Evolutionary conservation across 73 alveolate genomes (phyloP).

Genomic region (Paramecium tetraurelia): DNA sequence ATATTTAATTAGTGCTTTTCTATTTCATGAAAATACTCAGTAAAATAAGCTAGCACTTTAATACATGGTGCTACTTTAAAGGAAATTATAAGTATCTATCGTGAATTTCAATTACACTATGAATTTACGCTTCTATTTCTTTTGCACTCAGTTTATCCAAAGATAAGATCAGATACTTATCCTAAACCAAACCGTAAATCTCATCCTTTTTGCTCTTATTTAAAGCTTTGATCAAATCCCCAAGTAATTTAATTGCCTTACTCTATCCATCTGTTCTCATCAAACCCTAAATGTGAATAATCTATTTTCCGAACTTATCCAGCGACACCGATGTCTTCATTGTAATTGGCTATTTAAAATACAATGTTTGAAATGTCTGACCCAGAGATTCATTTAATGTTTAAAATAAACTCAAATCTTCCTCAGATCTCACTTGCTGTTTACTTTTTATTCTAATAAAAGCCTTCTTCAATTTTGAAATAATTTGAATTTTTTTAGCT

Average conservation of each 20-base stretch:
- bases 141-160: background rate
- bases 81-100: background rate
- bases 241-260: background rate
- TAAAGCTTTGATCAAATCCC: background rate
- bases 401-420: background rate
- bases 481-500: background rate
- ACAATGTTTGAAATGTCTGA: background rate
- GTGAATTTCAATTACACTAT: background rate
- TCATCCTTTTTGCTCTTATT: background rate
- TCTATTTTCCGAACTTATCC: background rate
- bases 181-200: background rate
- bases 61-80: background rate
- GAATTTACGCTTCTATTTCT: background rate
- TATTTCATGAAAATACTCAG: background rate
- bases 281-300: background rate
- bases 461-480: background rate
- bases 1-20: background rate
- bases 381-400: background rate
- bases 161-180: background rate
- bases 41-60: background rate
- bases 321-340: background rate
- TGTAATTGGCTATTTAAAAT: background rate
- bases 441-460: background rate
- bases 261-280: background rate
- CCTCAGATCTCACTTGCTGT: background rate